Percentiles rank a stretch among this genome's conserved stretches.
Conservation (phyloP, 129 eudicot species). For the Logfia minima region DNA sequence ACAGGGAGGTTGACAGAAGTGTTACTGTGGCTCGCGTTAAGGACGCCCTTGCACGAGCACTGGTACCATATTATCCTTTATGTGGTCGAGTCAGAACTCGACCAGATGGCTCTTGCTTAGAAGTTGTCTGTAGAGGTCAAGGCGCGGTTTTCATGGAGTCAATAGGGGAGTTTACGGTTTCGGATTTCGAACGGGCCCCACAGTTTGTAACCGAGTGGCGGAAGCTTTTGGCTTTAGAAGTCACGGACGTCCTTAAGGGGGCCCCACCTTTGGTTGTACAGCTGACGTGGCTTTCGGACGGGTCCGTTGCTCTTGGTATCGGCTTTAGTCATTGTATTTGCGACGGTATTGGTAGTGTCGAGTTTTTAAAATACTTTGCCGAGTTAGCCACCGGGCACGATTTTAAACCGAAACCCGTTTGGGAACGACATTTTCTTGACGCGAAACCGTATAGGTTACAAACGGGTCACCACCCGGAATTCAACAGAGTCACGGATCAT, state of each 20-base stretch:
- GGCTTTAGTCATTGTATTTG: conserved; percentile 70
- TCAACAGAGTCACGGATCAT: conserved; percentile 47
- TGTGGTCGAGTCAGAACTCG: conserved; percentile 66
- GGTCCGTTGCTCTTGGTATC: conserved; percentile 51
- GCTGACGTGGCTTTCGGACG: conserved; percentile 83
- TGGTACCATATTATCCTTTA: conserved; percentile 68
- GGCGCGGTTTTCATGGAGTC: conserved; percentile 70
- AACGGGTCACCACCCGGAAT: conserved; percentile 62
- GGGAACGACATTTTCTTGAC: conserved; percentile 65
- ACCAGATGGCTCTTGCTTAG: conserved; percentile 51
- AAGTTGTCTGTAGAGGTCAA: conserved; percentile 67
- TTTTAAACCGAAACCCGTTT: conserved; percentile 40
- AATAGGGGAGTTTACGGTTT: conserved; percentile 26
- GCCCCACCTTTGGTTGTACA: conserved; percentile 70
- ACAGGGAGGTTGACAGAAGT: conserved; percentile 20
- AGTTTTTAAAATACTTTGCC: conserved; percentile 55
- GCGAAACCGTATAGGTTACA: conserved; percentile 12
- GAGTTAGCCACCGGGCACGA: conserved; percentile 34
- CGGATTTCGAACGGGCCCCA: conserved; percentile 63
- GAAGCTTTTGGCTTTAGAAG: conserved; percentile 57
- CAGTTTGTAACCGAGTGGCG: conserved; percentile 50
- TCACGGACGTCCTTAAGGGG: conserved; percentile 66
- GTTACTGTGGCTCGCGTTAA: conserved; percentile 38
- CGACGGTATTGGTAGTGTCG: conserved; percentile 69
- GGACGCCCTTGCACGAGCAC: conserved; percentile 56